These are phyloP conservation scores for Geotrichum histeridarum DNA, from an alignment of 1,139 yeast genomes.

Conservation along the genomic window DNA sequence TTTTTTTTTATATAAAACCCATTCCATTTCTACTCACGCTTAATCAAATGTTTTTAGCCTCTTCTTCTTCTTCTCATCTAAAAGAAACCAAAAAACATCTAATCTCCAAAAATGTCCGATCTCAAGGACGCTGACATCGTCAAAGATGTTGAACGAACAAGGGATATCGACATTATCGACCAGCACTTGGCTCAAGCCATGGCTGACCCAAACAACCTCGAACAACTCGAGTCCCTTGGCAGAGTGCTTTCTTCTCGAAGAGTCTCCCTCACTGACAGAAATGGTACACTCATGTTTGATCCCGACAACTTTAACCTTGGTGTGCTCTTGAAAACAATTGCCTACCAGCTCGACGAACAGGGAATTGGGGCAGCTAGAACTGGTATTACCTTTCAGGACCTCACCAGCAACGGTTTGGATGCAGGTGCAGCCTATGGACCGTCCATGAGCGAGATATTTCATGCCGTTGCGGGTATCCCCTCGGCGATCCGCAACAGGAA, in stretches of 20 bases:
- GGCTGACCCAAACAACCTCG: constrained; percentile 33
- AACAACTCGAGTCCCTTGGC: constrained; percentile 41
- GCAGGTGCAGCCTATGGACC: constrained; percentile 51
- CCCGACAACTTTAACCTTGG: constrained; percentile 42
- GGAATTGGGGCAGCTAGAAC: constrained; percentile 47
- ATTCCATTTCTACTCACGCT: no score
- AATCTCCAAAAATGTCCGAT: background rate
- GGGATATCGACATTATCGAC: constrained; percentile 4
- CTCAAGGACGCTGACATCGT: background rate
- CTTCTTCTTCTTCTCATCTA: no score
- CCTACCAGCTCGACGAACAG: constrained; percentile 37
- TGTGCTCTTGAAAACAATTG: constrained; percentile 36
- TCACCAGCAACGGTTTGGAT: constrained; percentile 50
- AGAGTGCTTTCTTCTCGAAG: constrained; percentile 44
- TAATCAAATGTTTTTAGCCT: no score
- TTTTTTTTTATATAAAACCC: no score
- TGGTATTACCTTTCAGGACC: constrained; percentile 45
- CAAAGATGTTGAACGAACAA: constrained; percentile 1
- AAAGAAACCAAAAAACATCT: background rate
- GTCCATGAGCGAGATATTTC: constrained; percentile 43
- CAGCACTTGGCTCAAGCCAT: constrained; percentile 24
- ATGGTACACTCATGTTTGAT: constrained; percentile 38
- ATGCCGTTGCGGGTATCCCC: constrained; percentile 37
- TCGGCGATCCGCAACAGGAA: constrained; percentile 20
- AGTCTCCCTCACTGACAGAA: constrained; percentile 37